Evolutionary conservation across 1,139 yeast species (phyloP), one percentile per base, ranked within the genome.

Genomic region (Candida pseudocylindracea): DNA sequence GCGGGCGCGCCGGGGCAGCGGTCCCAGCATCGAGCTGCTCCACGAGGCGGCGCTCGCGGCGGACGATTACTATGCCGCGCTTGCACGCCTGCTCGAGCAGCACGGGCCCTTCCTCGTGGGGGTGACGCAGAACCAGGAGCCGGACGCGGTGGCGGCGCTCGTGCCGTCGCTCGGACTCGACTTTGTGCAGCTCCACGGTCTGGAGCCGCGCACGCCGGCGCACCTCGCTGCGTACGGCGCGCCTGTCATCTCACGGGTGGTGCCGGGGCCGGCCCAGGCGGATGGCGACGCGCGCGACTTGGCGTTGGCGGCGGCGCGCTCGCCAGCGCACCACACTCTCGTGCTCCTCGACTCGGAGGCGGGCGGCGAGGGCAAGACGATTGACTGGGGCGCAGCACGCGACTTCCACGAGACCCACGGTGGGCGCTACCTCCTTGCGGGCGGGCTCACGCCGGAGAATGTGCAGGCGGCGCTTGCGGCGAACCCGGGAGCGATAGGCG

Each of bases 101-200:
- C 57, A 65, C 36, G 79, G 85, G 0, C 93, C 93, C 0, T 65
- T 58, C 41, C 50, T 78, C 2, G 95, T 83, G 2, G 98, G 96
- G 1, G 98, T 88, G 2, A 83, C 88, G 52, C 60, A 88, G 38
- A 81, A 88, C 49, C 96, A 85, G 49, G 46, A 72, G 0, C 44
- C 74, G 2, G 72, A 66, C 2, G 75, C 74, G 12, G 75, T 85
- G 1, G 49, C 60, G 28, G 38, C 43, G 8, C 45, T 62, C 1
- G 69, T 70, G 7, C 45, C 53, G 1, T 61, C 60, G 8, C 51
- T 73, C 24, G 54, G 57, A 0, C 48, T 83, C 10, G 96, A 85
- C 50, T 57, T 81, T 28, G 76, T 88, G 1, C 98, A 88, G 48
- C 53, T 88, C 9, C 98, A 88, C 50, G 98, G 98, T 1, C 62